Evolutionary conservation across 257 asterid species (phyloP), one percentile per base, ranked within the genome.

Genomic region (Gentiana macrophylla): DNA sequence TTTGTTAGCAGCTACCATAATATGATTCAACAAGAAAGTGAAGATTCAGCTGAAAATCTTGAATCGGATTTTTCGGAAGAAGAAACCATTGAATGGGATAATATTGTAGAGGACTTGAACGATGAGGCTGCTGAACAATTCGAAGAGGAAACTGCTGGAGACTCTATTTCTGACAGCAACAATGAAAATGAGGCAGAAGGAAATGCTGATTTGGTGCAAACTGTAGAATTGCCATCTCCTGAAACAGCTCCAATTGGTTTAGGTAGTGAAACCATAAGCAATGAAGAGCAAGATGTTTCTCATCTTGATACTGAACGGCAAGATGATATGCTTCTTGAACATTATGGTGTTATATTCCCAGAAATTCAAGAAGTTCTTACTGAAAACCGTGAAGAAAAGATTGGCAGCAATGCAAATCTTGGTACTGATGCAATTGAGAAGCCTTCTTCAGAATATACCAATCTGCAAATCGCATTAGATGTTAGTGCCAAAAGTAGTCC

Each of bases 51-150:
- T 43, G 63, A 53, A 50, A 34, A 53, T n/a, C 47, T 62, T 62
- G 68, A 63, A 48, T 70, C 69, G 53, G 58, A 34, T 9, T 76
- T 61, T 12, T 34, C 62, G 55, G 82, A 70, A 56, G 86, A 72
- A 61, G 79, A 59, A 44, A 68, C 24, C 24, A 24, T 24, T 24
- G 24, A 24, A 24, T 24, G 48, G 8, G 24, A 24, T 24, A 0
- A 24, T 24, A 24, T 24, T 24, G 24, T 24, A 24, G 24, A 24
- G 24, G 24, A 24, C 24, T 24, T 24, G 24, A 24, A 50, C 32
- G 68, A 58, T 24, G 57, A 24, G 33, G 65, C 55, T 61, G 36
- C 38, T 57, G 56, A 57, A n/a, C 12, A 49, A n/a, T 49, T 52
- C 43, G 73, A 71, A 32, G 79, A 68, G 59, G 78, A 67, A 24